These are phyloP conservation scores for Thalassiosira livingstoniorum DNA, from an alignment of 352 stramenopile genomes.

Conservation along the genomic window DNA sequence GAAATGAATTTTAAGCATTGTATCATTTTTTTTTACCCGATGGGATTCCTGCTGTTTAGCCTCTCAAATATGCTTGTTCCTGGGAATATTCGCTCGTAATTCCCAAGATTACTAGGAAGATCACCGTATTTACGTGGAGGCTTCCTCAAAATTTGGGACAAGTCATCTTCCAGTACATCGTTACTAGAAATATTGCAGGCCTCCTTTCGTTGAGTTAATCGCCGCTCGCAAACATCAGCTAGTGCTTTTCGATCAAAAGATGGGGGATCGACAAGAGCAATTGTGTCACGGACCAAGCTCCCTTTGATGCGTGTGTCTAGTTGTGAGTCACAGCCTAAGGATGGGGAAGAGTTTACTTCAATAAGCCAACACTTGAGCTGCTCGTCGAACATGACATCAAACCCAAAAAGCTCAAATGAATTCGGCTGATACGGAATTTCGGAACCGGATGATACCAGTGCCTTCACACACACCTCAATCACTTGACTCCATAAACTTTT, in stretches of 20 bases:
- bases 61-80: conserved; percentile 7
- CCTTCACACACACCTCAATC: conserved; percentile 88
- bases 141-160: conserved; percentile 44
- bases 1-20: neutral
- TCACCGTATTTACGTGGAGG: conserved; percentile 54
- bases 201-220: conserved; percentile 81
- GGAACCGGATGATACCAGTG: conserved; percentile 89
- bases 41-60: neutral
- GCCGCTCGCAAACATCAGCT: conserved; percentile 82
- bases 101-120: conserved; percentile 40
- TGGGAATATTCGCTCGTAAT: conserved; percentile 56
- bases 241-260: conserved; percentile 88
- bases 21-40: neutral
- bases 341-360: conserved; percentile 95
- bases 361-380: conserved; percentile 91
- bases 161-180: conserved; percentile 82
- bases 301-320: conserved; percentile 92
- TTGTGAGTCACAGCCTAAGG: conserved; percentile 89
- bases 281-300: conserved; percentile 89
- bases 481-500: conserved; percentile 85
- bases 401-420: conserved; percentile 94
- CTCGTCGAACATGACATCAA: conserved; percentile 93
- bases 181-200: conserved; percentile 72
- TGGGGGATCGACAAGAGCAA: conserved; percentile 88
- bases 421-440: conserved; percentile 91